These are phyloP conservation scores for Xanthoparmelia taractica DNA, from an alignment of 495 filamentous ascomycete species.

Conservation along the genomic window DNA sequence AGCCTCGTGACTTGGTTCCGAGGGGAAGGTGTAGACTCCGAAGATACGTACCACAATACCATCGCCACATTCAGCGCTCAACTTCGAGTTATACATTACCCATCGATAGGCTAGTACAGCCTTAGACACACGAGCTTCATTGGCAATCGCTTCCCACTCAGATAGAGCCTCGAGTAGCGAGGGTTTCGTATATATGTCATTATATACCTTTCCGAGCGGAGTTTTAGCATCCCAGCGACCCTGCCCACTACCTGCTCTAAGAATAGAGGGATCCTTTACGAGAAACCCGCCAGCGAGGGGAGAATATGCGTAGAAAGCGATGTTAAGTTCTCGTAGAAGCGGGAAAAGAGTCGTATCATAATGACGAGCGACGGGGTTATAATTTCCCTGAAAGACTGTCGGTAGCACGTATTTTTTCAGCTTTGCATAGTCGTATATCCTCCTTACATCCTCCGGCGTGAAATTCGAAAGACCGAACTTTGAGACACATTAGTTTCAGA, in stretches of 20 bases:
- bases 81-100: conserved; percentile 44
- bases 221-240: conserved; percentile 37
- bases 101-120: conserved; percentile 50
- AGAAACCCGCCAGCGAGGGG: conserved; percentile 45
- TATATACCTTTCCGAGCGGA: conserved; percentile 32
- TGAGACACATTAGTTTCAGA: conserved; percentile 18
- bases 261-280: conserved; percentile 32
- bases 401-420: conserved; percentile 40
- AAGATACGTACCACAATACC: conserved; percentile 36
- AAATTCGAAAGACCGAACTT: conserved; percentile 46
- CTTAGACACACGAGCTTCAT: conserved; percentile 38
- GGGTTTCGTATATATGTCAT: conserved; percentile 39
- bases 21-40: no score
- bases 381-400: conserved; percentile 46
- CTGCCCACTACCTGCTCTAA: conserved; percentile 24
- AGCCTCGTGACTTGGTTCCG: no score
- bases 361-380: conserved; percentile 38
- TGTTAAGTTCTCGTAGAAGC: conserved; percentile 40
- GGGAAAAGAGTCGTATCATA: conserved; percentile 40
- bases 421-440: conserved; percentile 36
- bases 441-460: conserved; percentile 34
- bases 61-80: conserved; percentile 46
- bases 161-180: conserved; percentile 35
- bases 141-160: conserved; percentile 41
- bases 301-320: conserved; percentile 44